A percentile compares a stretch with the other conserved stretches of the same genome.
Evolutionary conservation across 306 rosid species (phyloP).

Genomic region (Cucumis cinereus): DNA sequence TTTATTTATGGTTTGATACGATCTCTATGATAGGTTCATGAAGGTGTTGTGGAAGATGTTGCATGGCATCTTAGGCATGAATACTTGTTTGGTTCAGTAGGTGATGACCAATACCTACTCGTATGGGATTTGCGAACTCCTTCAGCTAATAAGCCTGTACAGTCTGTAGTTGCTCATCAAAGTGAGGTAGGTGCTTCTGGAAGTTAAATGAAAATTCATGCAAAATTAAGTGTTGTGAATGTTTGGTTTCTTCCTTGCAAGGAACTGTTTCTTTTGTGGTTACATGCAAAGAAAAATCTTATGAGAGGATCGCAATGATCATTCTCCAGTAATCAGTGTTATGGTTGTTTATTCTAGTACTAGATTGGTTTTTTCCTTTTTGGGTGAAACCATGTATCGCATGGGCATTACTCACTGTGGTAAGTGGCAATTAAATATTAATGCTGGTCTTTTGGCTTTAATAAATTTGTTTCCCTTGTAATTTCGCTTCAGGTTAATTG

Average conservation of each 20-base stretch:
- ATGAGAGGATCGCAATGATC: not conserved
- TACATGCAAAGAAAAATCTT: not conserved
- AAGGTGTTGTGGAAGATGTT: constrained; percentile 96
- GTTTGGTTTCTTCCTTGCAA: not conserved
- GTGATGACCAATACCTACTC: constrained; percentile 83
- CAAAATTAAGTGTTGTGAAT: not conserved
- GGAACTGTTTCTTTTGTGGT: not conserved
- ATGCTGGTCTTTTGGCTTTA: constrained; percentile 2
- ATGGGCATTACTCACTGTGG: not conserved
- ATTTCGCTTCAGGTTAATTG: constrained; percentile 62
- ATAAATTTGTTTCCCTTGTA: not conserved
- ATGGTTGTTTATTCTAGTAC: not conserved
- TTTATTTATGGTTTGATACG: not conserved
- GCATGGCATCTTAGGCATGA: constrained; percentile 99
- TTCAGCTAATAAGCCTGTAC: constrained; percentile 72
- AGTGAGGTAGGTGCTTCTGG: constrained; percentile 54
- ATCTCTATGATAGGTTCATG: constrained; percentile 50
- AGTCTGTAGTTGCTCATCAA: constrained; percentile 85
- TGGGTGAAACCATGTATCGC: not conserved
- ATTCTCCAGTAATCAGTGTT: not conserved
- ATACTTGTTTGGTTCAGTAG: constrained; percentile 93
- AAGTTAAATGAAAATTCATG: not conserved
- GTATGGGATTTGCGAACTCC: constrained; percentile 93
- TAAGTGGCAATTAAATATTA: not conserved
- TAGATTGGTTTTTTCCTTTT: not conserved